These are phyloP conservation scores for Ophiostoma tasmaniense DNA, from an alignment of 2,329 filamentous ascomycete species.

Conservation along the genomic window DNA sequence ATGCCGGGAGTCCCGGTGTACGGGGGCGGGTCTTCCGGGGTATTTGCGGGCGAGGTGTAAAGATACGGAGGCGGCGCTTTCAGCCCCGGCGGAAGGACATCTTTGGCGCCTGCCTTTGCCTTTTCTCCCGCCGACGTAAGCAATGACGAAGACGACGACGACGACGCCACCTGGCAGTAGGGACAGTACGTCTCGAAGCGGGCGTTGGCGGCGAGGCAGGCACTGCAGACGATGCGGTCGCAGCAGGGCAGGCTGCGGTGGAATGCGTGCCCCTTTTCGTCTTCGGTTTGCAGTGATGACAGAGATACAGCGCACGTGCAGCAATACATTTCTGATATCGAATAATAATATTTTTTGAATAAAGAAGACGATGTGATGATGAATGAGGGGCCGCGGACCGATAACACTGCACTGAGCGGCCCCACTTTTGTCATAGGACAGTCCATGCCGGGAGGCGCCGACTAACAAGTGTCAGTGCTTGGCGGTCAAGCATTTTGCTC, in stretches of 20 bases:
- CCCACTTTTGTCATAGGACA: background rate
- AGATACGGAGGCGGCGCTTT: slow-evolving; percentile 59
- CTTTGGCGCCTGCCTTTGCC: background rate
- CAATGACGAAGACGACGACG: too few species aligned
- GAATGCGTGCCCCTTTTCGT: background rate
- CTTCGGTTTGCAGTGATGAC: slow-evolving; percentile 41
- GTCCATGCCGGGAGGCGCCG: background rate
- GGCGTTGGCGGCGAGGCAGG: slow-evolving; percentile 59
- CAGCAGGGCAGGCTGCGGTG: slow-evolving; percentile 62
- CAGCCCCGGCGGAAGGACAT: slow-evolving; percentile 51
- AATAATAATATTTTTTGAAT: too few species aligned
- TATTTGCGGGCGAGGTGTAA: background rate
- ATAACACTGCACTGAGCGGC: background rate
- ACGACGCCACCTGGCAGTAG: slow-evolving; percentile 66
- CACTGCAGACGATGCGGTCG: slow-evolving; percentile 59
- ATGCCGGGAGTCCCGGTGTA: slow-evolving; percentile 8
- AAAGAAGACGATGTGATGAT: background rate
- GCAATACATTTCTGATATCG: slow-evolving; percentile 35
- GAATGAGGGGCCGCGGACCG: background rate
- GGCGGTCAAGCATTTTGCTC: too few species aligned
- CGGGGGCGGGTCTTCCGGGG: slow-evolving; percentile 16
- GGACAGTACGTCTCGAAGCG: slow-evolving; percentile 61
- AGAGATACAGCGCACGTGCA: slow-evolving; percentile 63
- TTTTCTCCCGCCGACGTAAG: too few species aligned
- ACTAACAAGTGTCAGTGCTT: too few species aligned